These are phyloP conservation scores for Leccinum incarnatum DNA, from an alignment of 768 basidiomycete genomes.

Conservation along the genomic window DNA sequence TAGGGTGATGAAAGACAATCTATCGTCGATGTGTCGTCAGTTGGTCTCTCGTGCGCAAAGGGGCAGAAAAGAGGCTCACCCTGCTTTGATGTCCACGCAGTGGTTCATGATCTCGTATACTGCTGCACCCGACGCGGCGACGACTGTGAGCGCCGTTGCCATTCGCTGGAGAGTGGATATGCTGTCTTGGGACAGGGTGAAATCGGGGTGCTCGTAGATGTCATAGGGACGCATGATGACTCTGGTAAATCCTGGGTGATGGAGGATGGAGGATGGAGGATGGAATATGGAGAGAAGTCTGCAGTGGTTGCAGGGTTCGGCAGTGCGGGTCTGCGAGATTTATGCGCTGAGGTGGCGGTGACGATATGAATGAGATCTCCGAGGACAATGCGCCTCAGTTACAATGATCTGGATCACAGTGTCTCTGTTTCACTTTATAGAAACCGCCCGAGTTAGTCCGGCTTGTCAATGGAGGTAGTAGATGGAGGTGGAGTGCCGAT, in stretches of 20 bases:
- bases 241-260: not conserved
- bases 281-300: not conserved
- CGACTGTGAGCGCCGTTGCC: constrained; percentile 27
- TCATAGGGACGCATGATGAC: constrained; percentile 32
- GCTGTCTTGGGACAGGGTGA: constrained; percentile 26
- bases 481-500: not conserved
- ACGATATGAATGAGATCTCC: constrained; percentile 7
- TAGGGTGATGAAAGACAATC: constrained; percentile 9
- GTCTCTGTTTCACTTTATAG: constrained; percentile 7
- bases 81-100: constrained; percentile 7
- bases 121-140: constrained; percentile 33
- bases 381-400: not conserved
- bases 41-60: not conserved
- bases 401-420: constrained; percentile 6
- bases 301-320: not conserved
- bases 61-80: constrained; percentile 14
- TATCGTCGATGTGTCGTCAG: constrained; percentile 5
- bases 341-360: constrained; percentile 1
- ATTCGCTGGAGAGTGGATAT: constrained; percentile 24
- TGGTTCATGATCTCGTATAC: constrained; percentile 28
- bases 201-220: constrained; percentile 35
- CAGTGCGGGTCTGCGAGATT: not conserved
- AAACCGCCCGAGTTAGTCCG: not conserved
- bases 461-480: too few relatives aligned
- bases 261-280: too few relatives aligned